Evolutionary conservation across 1,284 basidiomycete species (phyloP), one percentile per base, ranked within the genome.

Genomic region (Trichosporon asahii): DNA sequence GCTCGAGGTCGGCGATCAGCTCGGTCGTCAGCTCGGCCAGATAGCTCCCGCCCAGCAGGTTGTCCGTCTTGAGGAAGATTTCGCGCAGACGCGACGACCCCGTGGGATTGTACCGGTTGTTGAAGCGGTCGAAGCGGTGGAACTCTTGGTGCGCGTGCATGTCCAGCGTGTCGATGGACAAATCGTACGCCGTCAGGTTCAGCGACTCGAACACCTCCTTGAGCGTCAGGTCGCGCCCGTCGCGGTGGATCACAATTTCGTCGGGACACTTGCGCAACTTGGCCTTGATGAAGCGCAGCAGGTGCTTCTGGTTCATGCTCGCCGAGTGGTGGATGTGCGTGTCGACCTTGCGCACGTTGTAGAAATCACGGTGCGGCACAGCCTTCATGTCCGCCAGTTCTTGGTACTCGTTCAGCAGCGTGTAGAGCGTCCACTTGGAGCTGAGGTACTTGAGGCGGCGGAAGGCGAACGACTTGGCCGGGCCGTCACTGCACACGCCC

Each of bases 271-370:
- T 84, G 80, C 86, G 87, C 82, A 88, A 85, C 84, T 99, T 98
- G 60, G 91, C 90, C 83, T 99, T 99, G 87, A 99, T 99, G 85
- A 99, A 99, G 5, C 97, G 94, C 27, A 99, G 86, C n/a, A 99
- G 85, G 85, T 99, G 97, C 84, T 99, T 99, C 83, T 99, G 97
- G 83, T 99, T 99, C 96, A 99, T 98, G 82, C 92, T 92, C 68
- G 95, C 97, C 11, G 95, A 97, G 83, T 99, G 94, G 79, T 99
- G 97, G 23, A 99, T 93, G 84, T 99, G 96, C 9, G 97, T 99
- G 81, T 98, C 96, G 71, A 99, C 94, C 82, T 99, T 99, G 64
- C 96, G 90, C 53, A 95, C 88, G 80, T 99, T 99, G 85, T 99
- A 99, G 78, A 99, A 98, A 84, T 99, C 97, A 76, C 95, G 76